A percentile compares a stretch with the other conserved stretches of the same genome.
Evolutionary conservation across 371 early-diverging fungal species (phyloP).

Genomic region (Caulochytrium protostelioides): DNA sequence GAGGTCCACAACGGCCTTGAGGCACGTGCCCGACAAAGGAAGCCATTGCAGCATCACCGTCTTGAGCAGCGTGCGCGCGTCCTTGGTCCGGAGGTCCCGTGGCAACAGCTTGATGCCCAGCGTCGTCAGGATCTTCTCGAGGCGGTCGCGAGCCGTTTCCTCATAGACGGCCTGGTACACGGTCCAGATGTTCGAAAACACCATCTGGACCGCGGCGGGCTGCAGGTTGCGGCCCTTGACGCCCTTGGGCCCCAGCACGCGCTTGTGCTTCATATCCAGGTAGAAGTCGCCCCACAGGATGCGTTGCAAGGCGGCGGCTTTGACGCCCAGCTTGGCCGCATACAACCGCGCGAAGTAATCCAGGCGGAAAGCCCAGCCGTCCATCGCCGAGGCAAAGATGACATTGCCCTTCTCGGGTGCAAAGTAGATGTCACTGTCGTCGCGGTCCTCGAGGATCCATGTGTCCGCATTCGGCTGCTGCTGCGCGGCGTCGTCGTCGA

Average conservation of each 20-base stretch:
- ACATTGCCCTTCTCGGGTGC: constrained; percentile 88
- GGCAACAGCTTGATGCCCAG: constrained; percentile 68
- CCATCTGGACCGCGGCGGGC: constrained; percentile 89
- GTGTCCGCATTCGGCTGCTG: constrained; percentile 5
- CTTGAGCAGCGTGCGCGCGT: constrained; percentile 43
- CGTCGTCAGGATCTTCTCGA: constrained; percentile 75
- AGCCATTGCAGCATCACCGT: constrained; percentile 47
- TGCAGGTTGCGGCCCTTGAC: constrained; percentile 57
- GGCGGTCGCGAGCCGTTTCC: constrained; percentile 52
- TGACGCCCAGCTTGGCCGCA: constrained; percentile 69
- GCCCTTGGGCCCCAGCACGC: constrained; percentile 56
- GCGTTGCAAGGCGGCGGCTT: constrained; percentile 42
- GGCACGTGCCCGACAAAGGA: constrained; percentile 21
- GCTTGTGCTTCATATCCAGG: constrained; percentile 79
- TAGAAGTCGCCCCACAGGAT: constrained; percentile 93
- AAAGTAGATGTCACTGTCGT: constrained; percentile 82
- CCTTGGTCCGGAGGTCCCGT: constrained; percentile 67
- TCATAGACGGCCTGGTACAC: constrained; percentile 67
- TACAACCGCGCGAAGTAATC: constrained; percentile 80
- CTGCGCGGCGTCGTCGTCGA: background rate
- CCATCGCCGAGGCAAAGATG: constrained; percentile 78
- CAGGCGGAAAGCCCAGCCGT: constrained; percentile 94
- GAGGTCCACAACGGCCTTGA: constrained; percentile 70
- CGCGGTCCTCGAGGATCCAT: constrained; percentile 73
- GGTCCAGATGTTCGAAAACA: constrained; percentile 84